Evolutionary conservation across 2,329 filamentous ascomycete genomes (phyloP), one percentile per base, ranked within the genome.

Genomic region (Lithohypha guttulata): DNA sequence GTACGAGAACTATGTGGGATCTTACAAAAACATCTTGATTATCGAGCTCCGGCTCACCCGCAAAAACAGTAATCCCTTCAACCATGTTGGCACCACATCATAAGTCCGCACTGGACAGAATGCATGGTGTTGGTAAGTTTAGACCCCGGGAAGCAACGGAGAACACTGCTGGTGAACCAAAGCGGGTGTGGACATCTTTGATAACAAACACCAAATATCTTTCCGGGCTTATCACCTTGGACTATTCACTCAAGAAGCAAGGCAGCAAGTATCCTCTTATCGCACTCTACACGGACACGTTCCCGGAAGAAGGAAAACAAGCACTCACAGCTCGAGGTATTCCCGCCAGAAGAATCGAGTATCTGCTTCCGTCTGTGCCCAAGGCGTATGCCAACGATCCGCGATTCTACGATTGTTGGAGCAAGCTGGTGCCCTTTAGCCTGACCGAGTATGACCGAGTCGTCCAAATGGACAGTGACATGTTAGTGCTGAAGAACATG

Each of bases 361-460:
- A 83, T 59, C 71, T 94, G 26, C 66, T 82, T 8, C 84, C 85
- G 2, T 70, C 71, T 2, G 60, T 68, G 22, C 58, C 65, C 35
- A 78, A 77, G 44, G 78, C 83, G 62, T 93, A 77, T 65, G 71
- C 67, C 53, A 73, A 81, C 45, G 85, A 93, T 59, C 78, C 80
- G 34, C 79, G 86, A 51, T 93, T 93, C 69, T 80, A 84, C 62
- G 84, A 93, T 60, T 86, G 81, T 69, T 94, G 85, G 84, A 83
- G 73, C 60, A 94, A 93, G 63, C 73, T 94, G 19, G 74, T 79
- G 11, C 77, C 81, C 4, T 94, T 93, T 58, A 77, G 74, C 15
- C 68, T 93, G 21, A 70, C 70, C 13, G 77, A 87, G 57, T 93
- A 87, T 62, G 70, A 79, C 18, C 74, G 85, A 27, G 75, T 93